Base-by-base conservation (phyloP, 169 alveolate species). In the Blepharisma undulans region DNA sequence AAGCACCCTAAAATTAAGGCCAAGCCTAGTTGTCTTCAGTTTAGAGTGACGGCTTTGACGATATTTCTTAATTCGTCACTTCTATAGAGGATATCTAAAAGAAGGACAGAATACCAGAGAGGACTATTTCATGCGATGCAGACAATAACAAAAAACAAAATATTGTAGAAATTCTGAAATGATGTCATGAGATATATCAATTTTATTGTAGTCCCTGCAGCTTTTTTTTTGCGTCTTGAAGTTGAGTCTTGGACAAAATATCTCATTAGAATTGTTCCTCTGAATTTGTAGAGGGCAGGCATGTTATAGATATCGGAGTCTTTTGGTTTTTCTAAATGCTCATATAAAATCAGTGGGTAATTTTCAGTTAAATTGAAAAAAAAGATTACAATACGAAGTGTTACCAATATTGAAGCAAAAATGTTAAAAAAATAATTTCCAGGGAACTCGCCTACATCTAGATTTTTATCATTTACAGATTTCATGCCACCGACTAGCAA, bases 1-100 rank as follows among this genome's bases (percentile, higher is more conserved):
- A 93, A 81, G 27, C 92, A 6, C 18, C 94, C 96, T 22, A 95
- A 87, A 76, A 93, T 33, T 10, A 91, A 93, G 8, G 97, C 92
- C 89, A 95, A 86, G 14, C 92, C 81, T 18, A 95, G 71, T 60
- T 95, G 74, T 1, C 85, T 92, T 33, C 66, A 78, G 61, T 94
- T 95, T 27, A 76, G 33, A 3, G 96, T 95, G 29, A 95, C 91
- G 6, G 97, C 90, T 78, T 87, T 33, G 10, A 92, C 90, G 0
- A 95, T 95, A 59, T 93, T 89, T 72, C 89, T 21, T 21, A 95
- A 72, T 2, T 90, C 91, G 4, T 88, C 90, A 76, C 90, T 76
- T 78, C 97, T 66, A 25, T 88, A 84, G 60, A 95, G 89, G 5
- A 95, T 90, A 61, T 95, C 97, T 18, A 95, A 79, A 0, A 95